Evolutionary conservation across 2,329 filamentous ascomycete genomes (phyloP), one percentile per base, ranked within the genome.

Genomic region (Alternaria ventricosa): DNA sequence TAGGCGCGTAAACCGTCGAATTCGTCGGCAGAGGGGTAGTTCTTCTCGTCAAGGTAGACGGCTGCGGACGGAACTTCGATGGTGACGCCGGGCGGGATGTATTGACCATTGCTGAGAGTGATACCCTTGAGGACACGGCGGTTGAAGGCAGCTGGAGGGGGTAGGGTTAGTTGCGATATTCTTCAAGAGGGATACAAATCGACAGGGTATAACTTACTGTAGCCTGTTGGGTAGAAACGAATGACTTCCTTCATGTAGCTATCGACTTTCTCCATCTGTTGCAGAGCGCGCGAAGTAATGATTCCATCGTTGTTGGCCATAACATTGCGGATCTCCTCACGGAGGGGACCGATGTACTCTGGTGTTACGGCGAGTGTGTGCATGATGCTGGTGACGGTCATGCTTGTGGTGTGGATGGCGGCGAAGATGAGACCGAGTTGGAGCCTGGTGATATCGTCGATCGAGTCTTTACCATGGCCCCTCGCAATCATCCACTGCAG

Each of bases 31-130:
- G 70, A 60, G 2, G 75, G 72, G 60, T 73, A 79, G 60, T 67
- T 36, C 0, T 44, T 36, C 0, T 62, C 53, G 55, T 80, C 77
- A 11, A 60, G 47, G 65, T 76, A 73, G 49, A 78, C 58, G 46
- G 74, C 76, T 13, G 69, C 57, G 0, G 72, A 62, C 41, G 77
- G 73, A 4, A 71, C 67, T 66, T 80, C 79, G 46, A 82, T 66
- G 9, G 68, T 56, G 23, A 72, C 71, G 36, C 80, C 81, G 1
- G 74, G 63, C 0, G 80, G 80, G 6, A 82, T 72, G 61, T 82
- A 80, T 51, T 87, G 84, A 15, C 87, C 87, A 71, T 86, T 86
- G 47, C 85, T 87, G 2, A 88, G 83, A 3, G 82, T 82, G 68
- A 88, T 81, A 5, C 83, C 79, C 67, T 83, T 81, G 36, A 85